Conservation (phyloP, 78 protist species). For the Parvularia atlantis region DNA sequence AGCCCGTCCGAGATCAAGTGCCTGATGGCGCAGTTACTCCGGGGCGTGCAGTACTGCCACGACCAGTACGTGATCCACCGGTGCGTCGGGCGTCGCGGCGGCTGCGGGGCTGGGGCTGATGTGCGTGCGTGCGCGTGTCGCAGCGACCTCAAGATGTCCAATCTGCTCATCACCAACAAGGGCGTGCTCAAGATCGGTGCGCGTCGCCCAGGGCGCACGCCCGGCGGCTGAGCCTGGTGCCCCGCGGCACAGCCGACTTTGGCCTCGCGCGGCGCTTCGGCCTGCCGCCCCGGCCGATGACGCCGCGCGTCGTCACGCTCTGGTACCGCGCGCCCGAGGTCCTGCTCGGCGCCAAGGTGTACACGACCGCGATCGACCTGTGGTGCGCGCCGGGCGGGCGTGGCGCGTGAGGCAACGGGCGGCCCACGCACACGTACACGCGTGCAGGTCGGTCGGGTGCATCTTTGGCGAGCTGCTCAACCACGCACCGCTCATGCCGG, state of each 20-base stretch:
- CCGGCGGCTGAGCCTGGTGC: no score
- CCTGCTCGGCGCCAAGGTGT: constrained; percentile 30
- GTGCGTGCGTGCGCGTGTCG: not conserved
- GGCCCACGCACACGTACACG: not conserved
- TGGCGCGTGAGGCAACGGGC: not conserved
- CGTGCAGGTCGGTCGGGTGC: constrained; percentile 17
- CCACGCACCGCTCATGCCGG: constrained; percentile 21
- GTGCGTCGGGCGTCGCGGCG: not conserved
- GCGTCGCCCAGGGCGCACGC: no score
- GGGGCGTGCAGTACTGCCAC: constrained; percentile 36
- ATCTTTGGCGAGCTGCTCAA: constrained; percentile 24
- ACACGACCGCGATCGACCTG: constrained; percentile 44
- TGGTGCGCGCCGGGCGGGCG: constrained; percentile 25
- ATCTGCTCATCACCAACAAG: constrained; percentile 8
- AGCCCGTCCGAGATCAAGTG: constrained; percentile 17
- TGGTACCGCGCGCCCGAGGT: constrained; percentile 82
- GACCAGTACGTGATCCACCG: constrained; percentile 19
- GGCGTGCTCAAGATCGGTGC: constrained; percentile 18
- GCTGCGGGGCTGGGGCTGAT: not conserved
- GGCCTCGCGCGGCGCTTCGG: constrained; percentile 13
- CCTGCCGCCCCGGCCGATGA: constrained; percentile 10
- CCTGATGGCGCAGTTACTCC: constrained; percentile 28
- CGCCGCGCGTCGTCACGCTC: constrained; percentile 49
- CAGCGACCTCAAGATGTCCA: constrained; percentile 19
- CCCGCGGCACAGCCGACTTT: no score